Conservation (phyloP, 768 basidiomycete species). For the Panaeolus papilionaceus region DNA sequence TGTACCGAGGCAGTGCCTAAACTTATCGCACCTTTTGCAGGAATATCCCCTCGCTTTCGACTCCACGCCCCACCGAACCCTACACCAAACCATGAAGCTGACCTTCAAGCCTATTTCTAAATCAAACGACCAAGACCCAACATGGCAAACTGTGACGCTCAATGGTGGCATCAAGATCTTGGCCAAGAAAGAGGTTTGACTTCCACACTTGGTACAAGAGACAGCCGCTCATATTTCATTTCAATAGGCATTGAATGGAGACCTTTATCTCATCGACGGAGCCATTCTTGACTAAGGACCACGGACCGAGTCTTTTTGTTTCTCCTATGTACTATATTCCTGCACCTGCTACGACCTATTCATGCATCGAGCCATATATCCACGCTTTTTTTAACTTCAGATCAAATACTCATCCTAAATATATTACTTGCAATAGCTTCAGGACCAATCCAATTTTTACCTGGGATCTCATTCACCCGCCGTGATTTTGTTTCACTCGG, state of each 20-base stretch:
- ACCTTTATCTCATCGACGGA: slow-evolving; percentile 64
- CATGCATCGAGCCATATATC: background rate
- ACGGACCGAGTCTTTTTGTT: background rate
- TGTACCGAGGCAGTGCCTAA: background rate
- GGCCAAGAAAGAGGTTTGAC: slow-evolving; percentile 63
- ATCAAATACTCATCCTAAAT: background rate
- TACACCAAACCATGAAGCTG: slow-evolving; percentile 64
- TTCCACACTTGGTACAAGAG: background rate
- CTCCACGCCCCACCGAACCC: slow-evolving; percentile 55
- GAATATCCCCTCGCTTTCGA: slow-evolving; percentile 55
- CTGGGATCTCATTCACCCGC: no score
- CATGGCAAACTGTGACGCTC: slow-evolving; percentile 66
- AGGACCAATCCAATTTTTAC: background rate
- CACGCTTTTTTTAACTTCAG: background rate
- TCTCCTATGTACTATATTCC: background rate
- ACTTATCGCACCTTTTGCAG: slow-evolving; percentile 32
- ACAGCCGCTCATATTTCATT: slow-evolving; percentile 11
- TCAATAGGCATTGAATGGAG: slow-evolving; percentile 58
- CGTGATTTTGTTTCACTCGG: no score
- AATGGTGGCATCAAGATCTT: slow-evolving; percentile 62
- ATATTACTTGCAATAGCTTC: background rate
- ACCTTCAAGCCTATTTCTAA: slow-evolving; percentile 51
- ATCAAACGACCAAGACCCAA: slow-evolving; percentile 42
- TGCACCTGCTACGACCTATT: background rate
- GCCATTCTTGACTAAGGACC: slow-evolving; percentile 41